Evolutionary conservation across 768 basidiomycete genomes (phyloP).

Genomic region (Phlebiopsis gigantea): DNA sequence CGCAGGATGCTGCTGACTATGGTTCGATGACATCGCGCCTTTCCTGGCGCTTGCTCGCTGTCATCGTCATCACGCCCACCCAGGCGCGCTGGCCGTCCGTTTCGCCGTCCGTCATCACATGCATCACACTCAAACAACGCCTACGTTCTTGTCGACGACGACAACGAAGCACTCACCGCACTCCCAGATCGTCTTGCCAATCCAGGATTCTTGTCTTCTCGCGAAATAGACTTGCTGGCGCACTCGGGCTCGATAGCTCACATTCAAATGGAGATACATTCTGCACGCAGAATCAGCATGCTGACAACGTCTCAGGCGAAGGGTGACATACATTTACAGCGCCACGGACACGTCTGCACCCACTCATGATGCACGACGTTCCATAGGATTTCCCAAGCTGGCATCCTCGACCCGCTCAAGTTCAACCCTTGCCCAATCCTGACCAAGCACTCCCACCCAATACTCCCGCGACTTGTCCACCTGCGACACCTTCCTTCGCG

Average conservation of each 20-base stretch:
- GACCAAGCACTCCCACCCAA: neutral
- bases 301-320: neutral
- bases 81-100: neutral
- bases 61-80: neutral
- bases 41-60: neutral
- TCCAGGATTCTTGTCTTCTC: neutral
- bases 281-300: neutral
- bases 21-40: neutral
- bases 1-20: neutral
- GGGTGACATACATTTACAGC: neutral
- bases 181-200: no score
- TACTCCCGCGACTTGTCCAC: neutral
- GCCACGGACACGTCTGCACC: neutral
- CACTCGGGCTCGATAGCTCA: neutral
- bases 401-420: constrained; percentile 2
- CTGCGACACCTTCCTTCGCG: neutral
- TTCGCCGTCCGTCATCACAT: neutral
- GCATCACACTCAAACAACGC: no score
- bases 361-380: neutral
- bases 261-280: neutral
- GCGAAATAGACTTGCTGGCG: neutral
- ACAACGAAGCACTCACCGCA: no score
- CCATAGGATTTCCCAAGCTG: constrained; percentile 3
- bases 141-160: no score
- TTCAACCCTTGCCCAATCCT: constrained; percentile 5